phyloP scores from a whole-genome alignment of 106 monocot genomes.

The Dioscorea zingiberensis region DNA sequence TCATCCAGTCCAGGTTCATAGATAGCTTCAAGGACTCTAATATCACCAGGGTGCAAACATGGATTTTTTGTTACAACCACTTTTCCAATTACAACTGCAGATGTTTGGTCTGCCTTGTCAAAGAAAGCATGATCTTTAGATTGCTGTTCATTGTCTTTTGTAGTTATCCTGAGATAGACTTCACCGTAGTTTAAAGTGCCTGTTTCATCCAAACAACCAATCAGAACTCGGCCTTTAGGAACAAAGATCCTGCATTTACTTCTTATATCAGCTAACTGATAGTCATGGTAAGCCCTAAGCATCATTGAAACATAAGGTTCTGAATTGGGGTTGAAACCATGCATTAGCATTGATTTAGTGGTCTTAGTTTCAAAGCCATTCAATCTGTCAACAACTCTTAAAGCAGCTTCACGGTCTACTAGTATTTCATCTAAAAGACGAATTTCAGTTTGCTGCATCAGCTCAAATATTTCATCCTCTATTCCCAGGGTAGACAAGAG shows the following conservation, averaged over 20 bases:
- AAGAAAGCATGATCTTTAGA: conserved; percentile 27
- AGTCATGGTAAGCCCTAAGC: conserved; percentile 62
- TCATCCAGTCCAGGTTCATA: conserved; percentile 49
- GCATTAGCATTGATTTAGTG: conserved; percentile 49
- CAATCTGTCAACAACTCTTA: conserved; percentile 46
- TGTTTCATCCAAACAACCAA: conserved; percentile 91
- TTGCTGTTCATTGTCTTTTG: conserved; percentile 57
- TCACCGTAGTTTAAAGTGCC: conserved; percentile 71
- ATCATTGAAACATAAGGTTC: conserved; percentile 80
- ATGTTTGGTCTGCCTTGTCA: conserved; percentile 35
- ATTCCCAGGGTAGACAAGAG: conserved; percentile 83
- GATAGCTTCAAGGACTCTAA: conserved; percentile 80
- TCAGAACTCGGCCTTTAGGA: conserved; percentile 71
- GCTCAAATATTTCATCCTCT: conserved; percentile 58
- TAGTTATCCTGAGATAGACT: conserved; percentile 65
- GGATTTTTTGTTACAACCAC: conserved; percentile 92
- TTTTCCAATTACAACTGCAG: conserved; percentile 65
- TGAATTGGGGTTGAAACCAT: conserved; percentile 65
- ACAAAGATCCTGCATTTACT: conserved; percentile 77
- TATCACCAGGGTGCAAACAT: conserved; percentile 93
- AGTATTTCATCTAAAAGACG: conserved; percentile 45
- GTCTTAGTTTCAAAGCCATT: conserved; percentile 41
- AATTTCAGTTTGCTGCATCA: conserved; percentile 45
- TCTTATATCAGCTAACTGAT: conserved; percentile 64
- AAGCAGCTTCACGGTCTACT: conserved; percentile 46